Evolutionary conservation across 2,329 filamentous ascomycete genomes (phyloP), one percentile per base, ranked within the genome.

Genomic region (Diaporthe sp.): DNA sequence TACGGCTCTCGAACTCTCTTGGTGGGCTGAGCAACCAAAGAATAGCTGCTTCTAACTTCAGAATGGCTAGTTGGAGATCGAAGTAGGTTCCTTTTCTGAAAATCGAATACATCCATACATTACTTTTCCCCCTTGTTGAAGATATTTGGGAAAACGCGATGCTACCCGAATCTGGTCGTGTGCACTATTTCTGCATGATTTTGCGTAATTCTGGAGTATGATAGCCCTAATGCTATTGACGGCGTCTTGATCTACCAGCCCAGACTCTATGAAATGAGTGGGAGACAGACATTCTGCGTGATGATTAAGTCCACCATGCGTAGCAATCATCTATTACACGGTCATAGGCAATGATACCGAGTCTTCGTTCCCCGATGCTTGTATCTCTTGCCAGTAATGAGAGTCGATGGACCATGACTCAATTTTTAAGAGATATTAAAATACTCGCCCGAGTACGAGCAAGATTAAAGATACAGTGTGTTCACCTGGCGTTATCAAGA

Each of bases 21-120:
- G 0, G 12, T 39, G 37, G 37, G 37, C 37, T 12, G 37, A 39
- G 9, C 2, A 37, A 3, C 2, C 0, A 37, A 37, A 37, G 1
- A 37, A 2, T 37, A 37, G 2, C 0, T 37, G 9, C 1, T 37
- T 37, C 9, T 10, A 37, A 2, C 1, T 1, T 9, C 8, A 37
- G 37, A 37, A 12, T 39, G 37, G 37, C 37, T 39, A 39, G 37
- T 10, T 39, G 37, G 0, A 12, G 37, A 12, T 39, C 37, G 37
- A 39, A 12, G 0, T 10, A 3, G 9, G 37, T 39, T 12, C 9
- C 0, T 12, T 39, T 39, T 39, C 37, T 39, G 10, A 39, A 12
- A 39, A 10, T 10, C 12, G 2, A 39, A 39, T 39, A 10, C 37
- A 39, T 12, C 10, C 37, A 39, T 39, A 12, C 10, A 39, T 12